Evolutionary conservation across 2,329 filamentous ascomycete genomes (phyloP).

Genomic region (Capronia coronata): DNA sequence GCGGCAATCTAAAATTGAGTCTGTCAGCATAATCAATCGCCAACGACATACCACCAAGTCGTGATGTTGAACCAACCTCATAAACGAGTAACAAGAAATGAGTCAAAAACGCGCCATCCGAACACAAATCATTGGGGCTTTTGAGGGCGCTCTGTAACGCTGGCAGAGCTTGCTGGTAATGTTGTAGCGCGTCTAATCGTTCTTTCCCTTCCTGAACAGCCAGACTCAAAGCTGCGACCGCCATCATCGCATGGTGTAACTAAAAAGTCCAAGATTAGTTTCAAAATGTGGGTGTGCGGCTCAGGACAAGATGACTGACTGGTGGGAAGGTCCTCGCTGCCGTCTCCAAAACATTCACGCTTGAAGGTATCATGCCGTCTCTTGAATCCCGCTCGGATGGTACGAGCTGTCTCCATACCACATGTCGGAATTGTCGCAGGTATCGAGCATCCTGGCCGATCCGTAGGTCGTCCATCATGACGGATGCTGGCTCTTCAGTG

Average conservation of each 20-base stretch:
- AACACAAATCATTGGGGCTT: conserved; percentile 47
- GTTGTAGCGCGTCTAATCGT: conserved; percentile 47
- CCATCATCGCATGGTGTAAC: conserved; percentile 54
- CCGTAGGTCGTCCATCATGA: conserved; percentile 1
- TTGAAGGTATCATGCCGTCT: conserved; percentile 30
- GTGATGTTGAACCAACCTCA: conserved; percentile 39
- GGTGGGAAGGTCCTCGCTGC: conserved; percentile 47
- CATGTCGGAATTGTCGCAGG: conserved; percentile 37
- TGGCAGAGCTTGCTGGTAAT: conserved; percentile 50
- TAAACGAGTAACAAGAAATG: conserved; percentile 54
- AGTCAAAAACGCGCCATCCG: conserved; percentile 51
- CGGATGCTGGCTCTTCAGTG: conserved; percentile 12
- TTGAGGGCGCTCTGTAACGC: conserved; percentile 42
- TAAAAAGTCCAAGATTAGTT: too few relatives aligned
- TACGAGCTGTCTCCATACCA: conserved; percentile 39
- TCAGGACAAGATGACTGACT: conserved; percentile 39
- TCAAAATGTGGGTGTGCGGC: too few relatives aligned
- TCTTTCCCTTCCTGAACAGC: conserved; percentile 42
- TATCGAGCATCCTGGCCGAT: conserved; percentile 33
- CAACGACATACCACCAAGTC: too few relatives aligned
- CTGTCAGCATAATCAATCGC: conserved; percentile 19
- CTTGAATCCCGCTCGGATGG: conserved; percentile 29
- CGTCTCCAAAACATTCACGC: conserved; percentile 41
- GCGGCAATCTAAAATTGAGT: conserved; percentile 41
- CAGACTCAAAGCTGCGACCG: conserved; percentile 50